Evolutionary conservation across 805 yeast species (phyloP).

Genomic region (Candida dajiaensis): DNA sequence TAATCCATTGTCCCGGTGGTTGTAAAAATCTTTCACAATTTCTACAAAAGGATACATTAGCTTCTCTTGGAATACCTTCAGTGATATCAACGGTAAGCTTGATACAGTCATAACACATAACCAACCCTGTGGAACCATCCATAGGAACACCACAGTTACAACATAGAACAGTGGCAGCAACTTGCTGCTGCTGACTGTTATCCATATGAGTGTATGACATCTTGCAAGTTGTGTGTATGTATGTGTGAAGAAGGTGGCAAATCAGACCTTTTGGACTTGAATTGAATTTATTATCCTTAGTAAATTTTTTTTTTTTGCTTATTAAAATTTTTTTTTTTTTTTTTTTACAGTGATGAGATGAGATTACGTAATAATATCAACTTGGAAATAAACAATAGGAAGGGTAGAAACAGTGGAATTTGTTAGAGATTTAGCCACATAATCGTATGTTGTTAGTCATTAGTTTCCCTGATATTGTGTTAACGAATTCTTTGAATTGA

Average conservation of each 20-base stretch:
- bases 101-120: constrained; percentile 97
- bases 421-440: too few relatives aligned
- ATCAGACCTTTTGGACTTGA: not conserved
- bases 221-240: too few relatives aligned
- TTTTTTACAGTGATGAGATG: not conserved
- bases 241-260: not conserved
- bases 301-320: not conserved
- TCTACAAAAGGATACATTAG: constrained; percentile 88
- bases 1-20: constrained; percentile 92
- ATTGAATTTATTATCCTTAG: not conserved
- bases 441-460: too few relatives aligned
- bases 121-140: constrained; percentile 90
- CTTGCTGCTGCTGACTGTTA: constrained; percentile 27
- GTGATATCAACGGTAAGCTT: constrained; percentile 91
- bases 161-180: constrained; percentile 84
- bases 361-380: not conserved
- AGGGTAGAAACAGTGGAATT: too few relatives aligned
- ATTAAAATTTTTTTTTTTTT: not conserved
- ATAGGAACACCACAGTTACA: constrained; percentile 98
- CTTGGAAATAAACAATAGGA: not conserved
- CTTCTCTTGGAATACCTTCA: constrained; percentile 90
- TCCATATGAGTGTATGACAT: constrained; percentile 36
- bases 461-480: too few relatives aligned
- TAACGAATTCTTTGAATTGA: too few relatives aligned
- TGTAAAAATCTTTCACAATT: constrained; percentile 94